A percentile compares a stretch with the other conserved stretches of the same genome.
phyloP scores from a whole-genome alignment of 2,329 filamentous ascomycete genomes.

The Colletotrichum neosansevieriae region DNA sequence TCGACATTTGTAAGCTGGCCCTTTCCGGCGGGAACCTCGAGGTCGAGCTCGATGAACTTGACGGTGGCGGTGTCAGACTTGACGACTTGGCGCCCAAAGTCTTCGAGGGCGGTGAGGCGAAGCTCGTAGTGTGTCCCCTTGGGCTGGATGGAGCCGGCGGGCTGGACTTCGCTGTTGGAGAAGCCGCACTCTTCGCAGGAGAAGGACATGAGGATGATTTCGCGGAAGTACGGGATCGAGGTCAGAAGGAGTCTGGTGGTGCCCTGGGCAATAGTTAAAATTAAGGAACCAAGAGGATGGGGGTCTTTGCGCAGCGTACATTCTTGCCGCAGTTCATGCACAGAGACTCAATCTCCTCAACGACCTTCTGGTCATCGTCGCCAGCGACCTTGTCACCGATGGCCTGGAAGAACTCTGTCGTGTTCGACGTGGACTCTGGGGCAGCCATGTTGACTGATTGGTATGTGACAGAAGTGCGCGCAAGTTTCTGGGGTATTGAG shows the following conservation, averaged over 20 bases:
- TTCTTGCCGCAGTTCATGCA: conserved; percentile 90
- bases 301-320: conserved; percentile 58
- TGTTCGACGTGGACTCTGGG: conserved; percentile 53
- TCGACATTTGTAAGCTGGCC: conserved; percentile 96
- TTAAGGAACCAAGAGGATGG: conserved; percentile 14
- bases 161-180: conserved; percentile 93
- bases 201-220: conserved; percentile 98
- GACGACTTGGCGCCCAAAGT: conserved; percentile 89
- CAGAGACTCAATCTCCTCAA: conserved; percentile 80
- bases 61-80: conserved; percentile 90
- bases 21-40: conserved; percentile 91
- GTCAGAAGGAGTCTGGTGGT: conserved; percentile 89
- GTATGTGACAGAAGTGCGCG: not conserved
- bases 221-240: conserved; percentile 95
- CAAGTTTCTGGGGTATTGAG: not conserved
- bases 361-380: conserved; percentile 64
- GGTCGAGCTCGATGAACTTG: conserved; percentile 89
- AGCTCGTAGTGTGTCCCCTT: conserved; percentile 88
- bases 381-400: conserved; percentile 71
- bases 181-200: conserved; percentile 89
- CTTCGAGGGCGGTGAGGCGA: conserved; percentile 76
- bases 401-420: conserved; percentile 69
- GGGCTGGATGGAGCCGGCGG: conserved; percentile 91
- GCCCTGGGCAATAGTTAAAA: conserved; percentile 66
- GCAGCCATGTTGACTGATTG: conserved; percentile 55